Evolutionary conservation across 1,284 basidiomycete genomes (phyloP).

Genomic region (Apiotrichum veenhuisii): DNA sequence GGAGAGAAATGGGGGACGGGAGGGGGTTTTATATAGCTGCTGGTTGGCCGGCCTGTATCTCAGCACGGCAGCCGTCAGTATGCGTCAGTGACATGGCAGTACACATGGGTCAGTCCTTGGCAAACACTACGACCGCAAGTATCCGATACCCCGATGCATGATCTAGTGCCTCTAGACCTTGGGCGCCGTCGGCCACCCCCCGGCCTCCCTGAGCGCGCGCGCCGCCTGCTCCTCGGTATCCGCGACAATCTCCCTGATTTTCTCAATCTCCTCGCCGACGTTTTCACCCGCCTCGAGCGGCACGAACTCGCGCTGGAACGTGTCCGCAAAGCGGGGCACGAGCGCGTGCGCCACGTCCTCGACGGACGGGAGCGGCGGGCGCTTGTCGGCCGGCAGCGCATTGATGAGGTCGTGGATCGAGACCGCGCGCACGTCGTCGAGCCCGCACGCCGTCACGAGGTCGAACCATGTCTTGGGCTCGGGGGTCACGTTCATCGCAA

Average conservation of each 20-base stretch:
- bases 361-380: conserved; percentile 22
- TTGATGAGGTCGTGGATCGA: conserved; percentile 41
- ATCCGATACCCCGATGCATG: no score
- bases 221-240: conserved; percentile 31
- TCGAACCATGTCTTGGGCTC: conserved; percentile 82
- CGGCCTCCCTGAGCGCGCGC: conserved; percentile 19
- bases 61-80: no score
- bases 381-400: conserved; percentile 3
- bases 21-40: no score
- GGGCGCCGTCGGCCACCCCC: conserved; percentile 26
- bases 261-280: conserved; percentile 24
- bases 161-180: background rate
- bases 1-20: no score
- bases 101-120: no score
- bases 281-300: conserved; percentile 15
- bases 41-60: no score
- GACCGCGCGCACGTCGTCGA: conserved; percentile 72
- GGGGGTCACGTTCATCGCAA: conserved; percentile 82
- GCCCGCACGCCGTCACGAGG: conserved; percentile 84
- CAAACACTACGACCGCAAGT: no score
- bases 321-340: conserved; percentile 37
- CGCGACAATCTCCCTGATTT: conserved; percentile 27
- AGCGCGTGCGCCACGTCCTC: conserved; percentile 27
- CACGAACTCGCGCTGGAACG: conserved; percentile 34
- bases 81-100: no score